These are phyloP conservation scores for Ascochyta pisi DNA, from an alignment of 2,329 filamentous ascomycete species.

Conservation along the genomic window DNA sequence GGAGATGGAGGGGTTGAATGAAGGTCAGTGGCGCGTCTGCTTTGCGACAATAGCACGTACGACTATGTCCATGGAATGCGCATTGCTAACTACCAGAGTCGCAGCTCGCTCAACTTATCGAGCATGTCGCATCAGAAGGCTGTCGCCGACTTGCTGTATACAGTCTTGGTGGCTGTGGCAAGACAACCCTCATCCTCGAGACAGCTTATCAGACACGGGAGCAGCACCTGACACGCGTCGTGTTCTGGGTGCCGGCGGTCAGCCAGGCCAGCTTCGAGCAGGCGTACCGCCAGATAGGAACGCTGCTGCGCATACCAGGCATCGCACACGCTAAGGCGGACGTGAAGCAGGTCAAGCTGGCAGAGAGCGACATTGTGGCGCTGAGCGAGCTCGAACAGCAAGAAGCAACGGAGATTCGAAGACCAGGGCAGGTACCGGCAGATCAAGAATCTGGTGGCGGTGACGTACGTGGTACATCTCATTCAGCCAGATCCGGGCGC, in stretches of 20 bases:
- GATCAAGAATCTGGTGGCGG: conserved; percentile 41
- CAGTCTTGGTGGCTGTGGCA: conserved; percentile 4
- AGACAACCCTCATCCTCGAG: conserved; percentile 2
- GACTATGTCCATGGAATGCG: neutral
- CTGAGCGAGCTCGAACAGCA: neutral
- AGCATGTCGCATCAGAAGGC: neutral
- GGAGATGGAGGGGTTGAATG: no score
- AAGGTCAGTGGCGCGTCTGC: no score
- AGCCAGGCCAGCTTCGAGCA: conserved; percentile 1
- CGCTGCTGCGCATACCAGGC: neutral
- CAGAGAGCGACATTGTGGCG: neutral
- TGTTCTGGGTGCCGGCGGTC: neutral
- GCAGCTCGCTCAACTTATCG: neutral
- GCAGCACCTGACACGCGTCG: neutral
- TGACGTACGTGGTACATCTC: conserved; percentile 52
- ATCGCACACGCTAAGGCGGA: conserved; percentile 32
- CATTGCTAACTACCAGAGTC: neutral
- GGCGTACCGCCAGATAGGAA: neutral
- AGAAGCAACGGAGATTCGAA: conserved; percentile 32
- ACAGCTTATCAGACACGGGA: neutral
- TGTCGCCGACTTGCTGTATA: neutral
- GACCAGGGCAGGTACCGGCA: conserved; percentile 40
- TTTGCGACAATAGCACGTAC: neutral
- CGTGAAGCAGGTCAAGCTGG: conserved; percentile 17
- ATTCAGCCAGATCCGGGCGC: conserved; percentile 42